Conservation (phyloP, 208 protist species). For the Vickermania ingenoplastis region DNA sequence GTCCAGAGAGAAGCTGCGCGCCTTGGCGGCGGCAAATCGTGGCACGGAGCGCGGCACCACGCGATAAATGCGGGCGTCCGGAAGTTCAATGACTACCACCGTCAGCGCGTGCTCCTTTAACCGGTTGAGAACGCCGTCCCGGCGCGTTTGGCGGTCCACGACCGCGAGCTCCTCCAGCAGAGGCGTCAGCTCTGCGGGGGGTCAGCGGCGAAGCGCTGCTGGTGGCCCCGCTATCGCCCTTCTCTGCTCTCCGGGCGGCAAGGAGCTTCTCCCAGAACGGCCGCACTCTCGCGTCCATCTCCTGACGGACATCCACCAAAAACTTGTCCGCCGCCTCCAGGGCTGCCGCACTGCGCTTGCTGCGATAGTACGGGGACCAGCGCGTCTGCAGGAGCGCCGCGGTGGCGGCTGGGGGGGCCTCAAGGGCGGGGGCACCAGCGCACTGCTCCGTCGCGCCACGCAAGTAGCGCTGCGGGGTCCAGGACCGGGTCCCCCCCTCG, state of each 20-base stretch:
- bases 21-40: conserved; percentile 47
- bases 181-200: background rate
- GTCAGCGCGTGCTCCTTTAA: conserved; percentile 28
- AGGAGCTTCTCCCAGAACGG: background rate
- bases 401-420: too few species aligned
- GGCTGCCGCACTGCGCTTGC: background rate
- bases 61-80: conserved; percentile 62
- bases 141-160: background rate
- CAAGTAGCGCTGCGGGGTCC: too few species aligned
- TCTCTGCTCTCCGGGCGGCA: background rate
- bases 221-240: background rate
- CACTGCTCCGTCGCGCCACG: too few species aligned
- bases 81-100: conserved; percentile 45
- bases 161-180: background rate
- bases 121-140: background rate
- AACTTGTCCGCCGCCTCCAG: background rate
- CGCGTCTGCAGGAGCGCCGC: too few species aligned
- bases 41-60: conserved; percentile 41
- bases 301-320: background rate
- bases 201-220: background rate
- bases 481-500: too few species aligned
- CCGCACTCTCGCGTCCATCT: background rate
- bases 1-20: conserved; percentile 32
- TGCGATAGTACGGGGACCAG: too few species aligned
- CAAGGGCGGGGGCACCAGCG: too few species aligned